Evolutionary conservation across 1,139 yeast species (phyloP).

Genomic region (Tardiomyces blankii): DNA sequence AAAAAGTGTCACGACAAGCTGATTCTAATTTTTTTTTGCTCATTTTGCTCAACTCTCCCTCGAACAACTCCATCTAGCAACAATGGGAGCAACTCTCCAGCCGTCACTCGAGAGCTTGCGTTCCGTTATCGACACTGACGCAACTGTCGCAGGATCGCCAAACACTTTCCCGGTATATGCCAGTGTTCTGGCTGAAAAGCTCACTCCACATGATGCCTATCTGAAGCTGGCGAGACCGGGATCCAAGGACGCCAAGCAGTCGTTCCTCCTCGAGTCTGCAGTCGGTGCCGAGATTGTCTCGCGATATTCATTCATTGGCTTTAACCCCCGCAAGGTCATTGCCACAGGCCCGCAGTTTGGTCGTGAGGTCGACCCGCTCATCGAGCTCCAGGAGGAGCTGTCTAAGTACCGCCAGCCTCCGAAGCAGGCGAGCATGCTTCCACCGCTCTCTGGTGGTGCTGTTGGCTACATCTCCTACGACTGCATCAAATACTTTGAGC

Average conservation of each 20-base stretch:
- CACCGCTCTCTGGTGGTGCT: constrained; percentile 89
- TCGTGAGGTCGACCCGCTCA: constrained; percentile 68
- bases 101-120: not conserved
- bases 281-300: constrained; percentile 82
- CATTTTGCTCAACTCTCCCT: too few relatives aligned
- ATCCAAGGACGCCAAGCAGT: constrained; percentile 38
- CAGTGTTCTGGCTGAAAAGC: constrained; percentile 59
- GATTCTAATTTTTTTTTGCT: too few relatives aligned
- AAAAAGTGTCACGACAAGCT: too few relatives aligned
- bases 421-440: constrained; percentile 40
- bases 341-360: constrained; percentile 57
- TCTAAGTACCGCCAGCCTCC: constrained; percentile 52
- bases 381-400: constrained; percentile 63
- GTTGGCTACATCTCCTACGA: constrained; percentile 92
- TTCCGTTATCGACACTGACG: not conserved
- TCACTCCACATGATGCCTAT: constrained; percentile 87
- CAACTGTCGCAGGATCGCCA: not conserved
- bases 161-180: constrained; percentile 67
- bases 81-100: not conserved
- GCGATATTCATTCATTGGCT: constrained; percentile 84
- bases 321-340: constrained; percentile 69
- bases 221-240: constrained; percentile 70
- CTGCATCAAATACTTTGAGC: constrained; percentile 93
- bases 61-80: not conserved
- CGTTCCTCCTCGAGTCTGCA: constrained; percentile 82